Percentiles rank a stretch among this genome's conserved stretches.
Evolutionary conservation across 169 alveolate species (phyloP).

Genomic region (Plasmodium billcollinsi): DNA sequence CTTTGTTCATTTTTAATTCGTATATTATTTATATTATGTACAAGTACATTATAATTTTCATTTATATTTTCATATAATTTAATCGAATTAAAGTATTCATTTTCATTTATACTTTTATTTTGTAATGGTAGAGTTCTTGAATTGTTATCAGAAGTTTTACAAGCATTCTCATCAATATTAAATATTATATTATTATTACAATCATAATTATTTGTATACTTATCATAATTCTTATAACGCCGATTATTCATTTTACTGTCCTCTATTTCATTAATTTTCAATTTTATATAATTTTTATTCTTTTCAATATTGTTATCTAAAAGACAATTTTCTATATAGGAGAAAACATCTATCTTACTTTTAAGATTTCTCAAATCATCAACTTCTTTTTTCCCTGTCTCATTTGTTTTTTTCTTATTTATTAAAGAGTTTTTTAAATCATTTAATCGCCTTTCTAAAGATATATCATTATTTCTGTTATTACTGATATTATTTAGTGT

Average conservation of each 20-base stretch:
- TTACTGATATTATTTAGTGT: not conserved
- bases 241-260: not conserved
- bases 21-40: too few relatives aligned
- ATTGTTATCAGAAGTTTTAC: not conserved
- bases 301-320: not conserved
- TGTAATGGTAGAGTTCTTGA: not conserved
- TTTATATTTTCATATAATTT: too few relatives aligned
- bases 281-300: conserved; percentile 4
- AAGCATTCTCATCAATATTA: not conserved
- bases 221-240: not conserved
- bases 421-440: not conserved
- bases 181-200: not conserved
- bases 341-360: not conserved
- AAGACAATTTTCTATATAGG: conserved; percentile 1
- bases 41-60: too few relatives aligned
- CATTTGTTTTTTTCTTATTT: not conserved
- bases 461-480: conserved; percentile 2
- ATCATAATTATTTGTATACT: not conserved
- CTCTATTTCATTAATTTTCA: not conserved
- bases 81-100: too few relatives aligned
- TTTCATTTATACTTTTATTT: conserved; percentile 10
- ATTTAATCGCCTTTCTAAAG: not conserved
- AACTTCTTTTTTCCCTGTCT: not conserved
- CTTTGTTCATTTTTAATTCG: too few relatives aligned
- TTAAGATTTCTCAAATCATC: not conserved